phyloP scores from a whole-genome alignment of 2,329 filamentous ascomycete genomes.

The Cadophora sp. region DNA sequence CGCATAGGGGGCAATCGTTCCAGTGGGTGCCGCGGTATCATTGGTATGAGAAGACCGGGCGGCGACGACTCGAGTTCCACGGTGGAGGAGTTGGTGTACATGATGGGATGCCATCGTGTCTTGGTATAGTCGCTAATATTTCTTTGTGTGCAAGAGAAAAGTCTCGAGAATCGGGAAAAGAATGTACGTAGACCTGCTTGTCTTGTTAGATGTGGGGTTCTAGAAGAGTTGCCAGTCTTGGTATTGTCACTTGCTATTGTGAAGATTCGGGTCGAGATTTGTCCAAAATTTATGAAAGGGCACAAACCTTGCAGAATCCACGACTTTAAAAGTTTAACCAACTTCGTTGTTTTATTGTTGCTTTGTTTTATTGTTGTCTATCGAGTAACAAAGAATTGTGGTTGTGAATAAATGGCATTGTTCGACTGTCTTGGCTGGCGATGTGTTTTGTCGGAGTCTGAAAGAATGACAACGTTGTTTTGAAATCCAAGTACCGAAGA shows the following conservation, averaged over 20 bases:
- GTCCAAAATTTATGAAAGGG: background rate
- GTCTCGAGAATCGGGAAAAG: slow-evolving; percentile 18
- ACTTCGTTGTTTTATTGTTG: slow-evolving; percentile 10
- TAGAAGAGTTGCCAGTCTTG: background rate
- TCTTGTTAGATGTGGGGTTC: slow-evolving; percentile 17
- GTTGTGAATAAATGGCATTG: slow-evolving; percentile 34
- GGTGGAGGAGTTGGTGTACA: slow-evolving; percentile 10
- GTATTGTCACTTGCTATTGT: slow-evolving; percentile 12
- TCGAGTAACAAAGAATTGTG: slow-evolving; percentile 26
- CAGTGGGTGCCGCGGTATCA: slow-evolving; percentile 41
- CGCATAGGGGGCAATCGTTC: slow-evolving; percentile 62
- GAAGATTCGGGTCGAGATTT: slow-evolving; percentile 7
- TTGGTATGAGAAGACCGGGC: slow-evolving; percentile 2
- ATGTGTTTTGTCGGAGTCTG: slow-evolving; percentile 4
- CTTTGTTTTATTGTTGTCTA: slow-evolving; percentile 30
- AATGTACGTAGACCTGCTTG: slow-evolving; percentile 18
- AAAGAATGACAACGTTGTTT: slow-evolving; percentile 16
- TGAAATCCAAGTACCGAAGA: slow-evolving; percentile 14
- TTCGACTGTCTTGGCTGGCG: slow-evolving; percentile 27
- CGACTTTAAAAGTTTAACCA: slow-evolving; percentile 19
- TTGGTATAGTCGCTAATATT: background rate
- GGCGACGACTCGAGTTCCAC: slow-evolving; percentile 1
- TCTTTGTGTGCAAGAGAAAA: slow-evolving; percentile 10
- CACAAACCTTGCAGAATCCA: slow-evolving; percentile 13
- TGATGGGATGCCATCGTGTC: slow-evolving; percentile 16